A percentile compares a stretch with the other conserved stretches of the same genome.
phyloP scores from a whole-genome alignment of 371 early-diverging fungal species.

The Dichotomocladium elegans region DNA sequence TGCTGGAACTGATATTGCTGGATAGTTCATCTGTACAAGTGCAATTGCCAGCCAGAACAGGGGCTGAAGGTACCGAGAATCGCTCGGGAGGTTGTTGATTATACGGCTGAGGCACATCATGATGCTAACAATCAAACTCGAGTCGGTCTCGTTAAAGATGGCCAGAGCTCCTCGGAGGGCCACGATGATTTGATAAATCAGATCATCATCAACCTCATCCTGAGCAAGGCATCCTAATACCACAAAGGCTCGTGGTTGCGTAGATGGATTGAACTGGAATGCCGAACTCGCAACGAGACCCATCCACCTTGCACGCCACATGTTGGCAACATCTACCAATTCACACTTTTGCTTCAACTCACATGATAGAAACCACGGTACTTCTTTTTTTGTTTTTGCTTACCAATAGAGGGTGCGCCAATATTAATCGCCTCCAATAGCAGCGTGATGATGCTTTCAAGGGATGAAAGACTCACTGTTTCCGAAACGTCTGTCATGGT shows the following conservation, averaged over 20 bases:
- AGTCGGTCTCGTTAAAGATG: constrained; percentile 75
- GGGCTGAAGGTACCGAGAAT: constrained; percentile 70
- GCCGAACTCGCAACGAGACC: constrained; percentile 85
- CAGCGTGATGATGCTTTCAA: constrained; percentile 75
- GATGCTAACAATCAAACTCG: constrained; percentile 73
- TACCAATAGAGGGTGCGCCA: constrained; percentile 70
- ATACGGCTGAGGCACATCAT: constrained; percentile 84
- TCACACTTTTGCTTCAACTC: too few relatives aligned
- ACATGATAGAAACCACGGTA: constrained; percentile 23
- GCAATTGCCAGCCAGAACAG: constrained; percentile 89
- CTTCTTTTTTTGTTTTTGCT: too few relatives aligned
- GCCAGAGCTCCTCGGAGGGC: constrained; percentile 81
- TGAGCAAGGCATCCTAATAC: constrained; percentile 84
- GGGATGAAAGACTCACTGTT: constrained; percentile 62
- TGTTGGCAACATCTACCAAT: constrained; percentile 70
- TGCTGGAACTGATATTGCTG: constrained; percentile 69
- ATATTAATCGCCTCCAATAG: constrained; percentile 75
- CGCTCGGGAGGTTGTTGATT: constrained; percentile 69
- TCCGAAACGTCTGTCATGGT: constrained; percentile 61
- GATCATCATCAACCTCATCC: constrained; percentile 81
- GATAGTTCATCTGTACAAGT: constrained; percentile 79
- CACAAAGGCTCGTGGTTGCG: constrained; percentile 91
- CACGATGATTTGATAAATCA: constrained; percentile 84
- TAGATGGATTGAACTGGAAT: constrained; percentile 87
- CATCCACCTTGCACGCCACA: constrained; percentile 89